Evolutionary conservation across 495 filamentous ascomycete species (phyloP), one percentile per base, ranked within the genome.

Genomic region (Neurospora pannonica): DNA sequence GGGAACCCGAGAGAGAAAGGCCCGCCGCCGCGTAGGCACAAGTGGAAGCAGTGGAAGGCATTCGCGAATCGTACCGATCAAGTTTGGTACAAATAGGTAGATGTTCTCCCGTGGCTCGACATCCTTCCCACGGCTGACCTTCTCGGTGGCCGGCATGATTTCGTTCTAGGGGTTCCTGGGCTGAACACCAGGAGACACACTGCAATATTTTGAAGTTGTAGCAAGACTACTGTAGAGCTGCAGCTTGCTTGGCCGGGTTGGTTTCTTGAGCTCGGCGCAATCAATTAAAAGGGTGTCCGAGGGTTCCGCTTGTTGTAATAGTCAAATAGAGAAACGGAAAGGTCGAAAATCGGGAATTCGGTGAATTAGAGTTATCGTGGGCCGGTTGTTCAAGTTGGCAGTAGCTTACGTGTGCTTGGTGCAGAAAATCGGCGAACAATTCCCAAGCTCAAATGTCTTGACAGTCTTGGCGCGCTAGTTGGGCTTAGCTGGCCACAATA

Each of bases 41-140:
- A 42, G 11, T 3, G 13, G 54, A 62, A 62, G 54, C 54, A 17
- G 24, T 76, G 38, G 17, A 11, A 38, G 36, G 43, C 24, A 72
- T 36, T 70, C 17, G 28, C n/a, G 21, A 70, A 28, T 31, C 70
- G 17, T 85, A 94, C 93, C 93, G 74, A 96, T 95, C 21, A 95
- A 80, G 75, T 96, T 96, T 10, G 93, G 93, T 46, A 87, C 87
- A 83, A 95, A 96, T 10, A 95, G 83, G 80, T 93, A 96, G 75
- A 96, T 89, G 81, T 95, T 96, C 84, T 95, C 93, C 62, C 86
- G 81, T 34, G 81, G 72, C 37, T 75, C 70, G 19, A 71, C 72
- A 31, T 77, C 76, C 13, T 75, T 21, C 39, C 62, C 46, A 67
- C 54, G 54, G 54, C 54, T 31, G 54, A 67, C 54, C 54, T 67